Base-by-base conservation (phyloP, 176 grass and related monocot species). In the Cymbopogon citratus region DNA sequence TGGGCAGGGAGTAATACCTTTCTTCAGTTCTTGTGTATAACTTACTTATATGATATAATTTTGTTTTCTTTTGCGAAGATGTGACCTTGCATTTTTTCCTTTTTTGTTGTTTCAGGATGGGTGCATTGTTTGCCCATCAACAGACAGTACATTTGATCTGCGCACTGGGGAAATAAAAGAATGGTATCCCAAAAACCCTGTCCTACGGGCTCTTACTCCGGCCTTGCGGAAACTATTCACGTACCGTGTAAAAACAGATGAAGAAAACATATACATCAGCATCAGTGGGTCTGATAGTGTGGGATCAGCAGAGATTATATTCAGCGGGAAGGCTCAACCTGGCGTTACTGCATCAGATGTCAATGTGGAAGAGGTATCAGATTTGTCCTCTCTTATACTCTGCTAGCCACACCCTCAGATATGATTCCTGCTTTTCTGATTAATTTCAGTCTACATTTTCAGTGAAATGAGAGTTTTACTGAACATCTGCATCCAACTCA, bases 151-250 rank as follows among this genome's bases (percentile, higher is more conserved):
- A 71, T 99, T 93, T 46, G 91, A 95, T 74, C 96, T 99, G 80
- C 92, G 82, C 76, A 90, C 85, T 43, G 96, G 96, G 25, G 91
- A 86, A 60, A 90, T 95, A 83, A 93, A 99, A 76, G 96, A 99
- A 66, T 99, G 96, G 96, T 99, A 99, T 70, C 92, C 96, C 0
- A 99, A 99, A 66, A 99, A 99, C 63, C 90, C 96, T 66, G 90
- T 99, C 83, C 85, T 99, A 43, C 88, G 92, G 83, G 87, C 87
- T 43, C 92, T 99, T 65, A 99, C 96, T 23, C 96, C 96, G 62
- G 79, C 87, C 73, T 64, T 99, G 83, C 83, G 91, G 81, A 99
- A 89, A 66, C 81, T 99, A 66, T 93, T 91, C 12, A 80, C 92
- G 6, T 99, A 91, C 80, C 91, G 89, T 61, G 92, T 76, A 29